Evolutionary conservation across 257 asterid species (phyloP).

Genomic region (Solanum arcanum): DNA sequence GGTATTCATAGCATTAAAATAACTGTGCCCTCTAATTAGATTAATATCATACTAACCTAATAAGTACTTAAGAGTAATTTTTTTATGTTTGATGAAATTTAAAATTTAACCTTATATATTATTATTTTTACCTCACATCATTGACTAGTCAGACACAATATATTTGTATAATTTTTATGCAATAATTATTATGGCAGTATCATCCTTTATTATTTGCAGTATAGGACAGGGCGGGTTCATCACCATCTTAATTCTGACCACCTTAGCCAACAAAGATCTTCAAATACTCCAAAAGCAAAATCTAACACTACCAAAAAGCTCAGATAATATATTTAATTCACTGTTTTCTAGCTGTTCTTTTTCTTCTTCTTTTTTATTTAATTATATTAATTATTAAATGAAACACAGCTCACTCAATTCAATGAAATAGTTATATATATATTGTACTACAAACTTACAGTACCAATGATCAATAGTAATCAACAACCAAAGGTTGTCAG

Average conservation of each 20-base stretch:
- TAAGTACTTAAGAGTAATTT: not conserved
- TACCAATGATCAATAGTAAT: not conserved
- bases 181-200: slow-evolving; percentile 14
- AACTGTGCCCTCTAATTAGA: not conserved
- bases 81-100: not conserved
- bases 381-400: not conserved
- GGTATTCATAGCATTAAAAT: not conserved
- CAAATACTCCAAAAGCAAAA: slow-evolving; percentile 39
- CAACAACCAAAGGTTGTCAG: no score
- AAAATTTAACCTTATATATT: no score
- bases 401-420: not conserved
- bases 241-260: slow-evolving; percentile 25
- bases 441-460: not conserved
- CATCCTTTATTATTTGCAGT: slow-evolving; percentile 11
- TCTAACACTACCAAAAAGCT: slow-evolving; percentile 16
- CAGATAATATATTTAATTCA: not conserved
- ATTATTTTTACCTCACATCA: not conserved
- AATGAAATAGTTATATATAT: not conserved
- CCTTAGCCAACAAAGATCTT: slow-evolving; percentile 53
- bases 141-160: not conserved
- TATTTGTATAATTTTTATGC: not conserved
- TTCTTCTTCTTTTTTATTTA: not conserved
- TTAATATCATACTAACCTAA: not conserved
- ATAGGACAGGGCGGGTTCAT: slow-evolving; percentile 10
- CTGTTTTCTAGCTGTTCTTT: not conserved